Evolutionary conservation across 148 eudicot genomes (phyloP).

Genomic region (Heliosperma pusillum): DNA sequence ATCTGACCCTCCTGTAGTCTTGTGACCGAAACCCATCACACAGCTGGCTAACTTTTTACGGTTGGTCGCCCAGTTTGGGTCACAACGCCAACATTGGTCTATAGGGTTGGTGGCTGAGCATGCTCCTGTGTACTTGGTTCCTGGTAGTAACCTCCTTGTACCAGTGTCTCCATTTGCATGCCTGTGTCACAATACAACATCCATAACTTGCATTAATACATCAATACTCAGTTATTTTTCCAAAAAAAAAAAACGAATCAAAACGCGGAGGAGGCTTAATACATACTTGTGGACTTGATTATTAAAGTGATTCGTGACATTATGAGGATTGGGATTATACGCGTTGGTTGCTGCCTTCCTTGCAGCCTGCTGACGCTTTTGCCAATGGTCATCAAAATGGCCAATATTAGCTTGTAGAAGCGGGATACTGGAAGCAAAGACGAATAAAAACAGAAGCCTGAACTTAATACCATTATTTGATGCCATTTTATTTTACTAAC

Average conservation of each 20-base stretch:
- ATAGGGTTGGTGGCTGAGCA: slow-evolving; percentile 54
- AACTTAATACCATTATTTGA: slow-evolving; percentile 25
- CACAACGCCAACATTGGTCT: slow-evolving; percentile 58
- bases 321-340: slow-evolving; percentile 37
- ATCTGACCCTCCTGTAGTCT: slow-evolving; percentile 37
- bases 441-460: slow-evolving; percentile 25
- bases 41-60: slow-evolving; percentile 43
- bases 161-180: background rate
- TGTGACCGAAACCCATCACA: slow-evolving; percentile 45
- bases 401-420: slow-evolving; percentile 27
- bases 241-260: background rate
- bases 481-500: background rate
- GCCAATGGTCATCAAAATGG: slow-evolving; percentile 44
- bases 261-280: background rate
- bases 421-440: slow-evolving; percentile 23
- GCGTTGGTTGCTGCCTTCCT: slow-evolving; percentile 28
- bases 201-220: background rate
- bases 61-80: slow-evolving; percentile 33
- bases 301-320: slow-evolving; percentile 29
- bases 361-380: slow-evolving; percentile 34
- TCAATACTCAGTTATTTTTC: background rate
- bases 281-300: slow-evolving; percentile 33
- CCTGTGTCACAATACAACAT: slow-evolving; percentile 1
- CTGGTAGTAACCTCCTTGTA: slow-evolving; percentile 34
- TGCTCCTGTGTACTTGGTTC: slow-evolving; percentile 15